Evolutionary conservation across 2,329 filamentous ascomycete genomes (phyloP).

Genomic region (Stemphylium lycopersici): DNA sequence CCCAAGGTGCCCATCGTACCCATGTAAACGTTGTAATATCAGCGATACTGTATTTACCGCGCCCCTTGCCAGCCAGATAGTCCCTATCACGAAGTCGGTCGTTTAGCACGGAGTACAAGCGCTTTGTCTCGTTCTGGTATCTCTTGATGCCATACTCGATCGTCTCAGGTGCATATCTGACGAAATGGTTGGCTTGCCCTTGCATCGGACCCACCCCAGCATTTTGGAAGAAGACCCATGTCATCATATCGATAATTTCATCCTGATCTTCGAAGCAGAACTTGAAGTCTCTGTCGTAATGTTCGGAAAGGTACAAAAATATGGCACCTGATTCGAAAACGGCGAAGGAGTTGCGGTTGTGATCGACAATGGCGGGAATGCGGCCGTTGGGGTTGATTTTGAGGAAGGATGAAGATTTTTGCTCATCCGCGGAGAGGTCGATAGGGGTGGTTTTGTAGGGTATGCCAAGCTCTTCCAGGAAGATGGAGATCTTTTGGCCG

Average conservation of each 20-base stretch:
- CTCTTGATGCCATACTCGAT: slow-evolving; percentile 81
- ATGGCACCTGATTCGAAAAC: slow-evolving; percentile 84
- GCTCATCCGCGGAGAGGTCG: slow-evolving; percentile 69
- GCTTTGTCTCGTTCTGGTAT: slow-evolving; percentile 80
- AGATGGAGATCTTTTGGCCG: slow-evolving; percentile 83
- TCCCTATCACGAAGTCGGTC: slow-evolving; percentile 63
- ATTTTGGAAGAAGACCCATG: slow-evolving; percentile 75
- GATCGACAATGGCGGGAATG: slow-evolving; percentile 81
- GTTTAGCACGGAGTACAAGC: slow-evolving; percentile 78
- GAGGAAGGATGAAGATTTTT: slow-evolving; percentile 82
- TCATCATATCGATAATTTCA: slow-evolving; percentile 78
- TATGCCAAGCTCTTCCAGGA: slow-evolving; percentile 75
- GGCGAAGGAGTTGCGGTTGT: slow-evolving; percentile 68
- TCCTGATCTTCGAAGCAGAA: slow-evolving; percentile 76
- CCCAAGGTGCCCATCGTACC: slow-evolving; percentile 66
- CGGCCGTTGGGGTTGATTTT: slow-evolving; percentile 89
- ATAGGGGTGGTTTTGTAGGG: slow-evolving; percentile 51
- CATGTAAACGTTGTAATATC: slow-evolving; percentile 79
- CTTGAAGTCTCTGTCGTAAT: slow-evolving; percentile 79
- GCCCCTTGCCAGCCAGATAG: slow-evolving; percentile 65
- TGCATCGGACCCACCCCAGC: slow-evolving; percentile 80
- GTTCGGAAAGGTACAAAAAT: slow-evolving; percentile 77
- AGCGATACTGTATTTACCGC: slow-evolving; percentile 63
- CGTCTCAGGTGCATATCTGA: slow-evolving; percentile 76
- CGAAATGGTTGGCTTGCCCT: slow-evolving; percentile 77